Evolutionary conservation across 768 basidiomycete genomes (phyloP).

Genomic region (Xerocomus potaroensis): DNA sequence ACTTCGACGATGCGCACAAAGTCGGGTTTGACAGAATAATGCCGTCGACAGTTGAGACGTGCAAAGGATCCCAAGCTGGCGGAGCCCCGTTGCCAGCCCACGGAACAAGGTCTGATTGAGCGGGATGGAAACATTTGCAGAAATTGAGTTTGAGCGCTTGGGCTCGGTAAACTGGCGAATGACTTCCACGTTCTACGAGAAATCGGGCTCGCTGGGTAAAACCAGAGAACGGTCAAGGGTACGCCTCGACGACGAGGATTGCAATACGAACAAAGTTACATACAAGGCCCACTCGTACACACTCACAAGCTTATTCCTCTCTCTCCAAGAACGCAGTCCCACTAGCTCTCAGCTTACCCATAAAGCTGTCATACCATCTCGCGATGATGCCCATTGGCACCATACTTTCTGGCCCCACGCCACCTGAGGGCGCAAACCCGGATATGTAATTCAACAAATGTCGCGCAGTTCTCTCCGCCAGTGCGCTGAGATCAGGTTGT

Average conservation of each 20-base stretch:
- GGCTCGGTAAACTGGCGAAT: too few species aligned
- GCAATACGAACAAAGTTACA: neutral
- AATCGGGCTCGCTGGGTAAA: too few species aligned
- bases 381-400: slow-evolving; percentile 61
- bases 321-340: slow-evolving; percentile 62
- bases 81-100: neutral
- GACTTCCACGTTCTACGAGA: too few species aligned
- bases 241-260: too few species aligned
- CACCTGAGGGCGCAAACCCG: slow-evolving; percentile 50
- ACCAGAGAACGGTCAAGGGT: too few species aligned
- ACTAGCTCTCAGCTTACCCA: slow-evolving; percentile 51
- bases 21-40: slow-evolving; percentile 14
- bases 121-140: slow-evolving; percentile 12
- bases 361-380: slow-evolving; percentile 70
- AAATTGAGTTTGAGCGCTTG: neutral
- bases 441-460: slow-evolving; percentile 74
- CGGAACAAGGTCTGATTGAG: slow-evolving; percentile 1
- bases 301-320: slow-evolving; percentile 5
- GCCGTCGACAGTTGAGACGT: neutral
- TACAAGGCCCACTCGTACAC: neutral
- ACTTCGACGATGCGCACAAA: slow-evolving; percentile 72
- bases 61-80: neutral
- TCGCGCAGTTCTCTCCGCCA: slow-evolving; percentile 42
- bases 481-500: slow-evolving; percentile 6
- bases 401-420: slow-evolving; percentile 45